Evolutionary conservation across 805 yeast genomes (phyloP), one percentile per base, ranked within the genome.

Genomic region (Maudiozyma barnettii): DNA sequence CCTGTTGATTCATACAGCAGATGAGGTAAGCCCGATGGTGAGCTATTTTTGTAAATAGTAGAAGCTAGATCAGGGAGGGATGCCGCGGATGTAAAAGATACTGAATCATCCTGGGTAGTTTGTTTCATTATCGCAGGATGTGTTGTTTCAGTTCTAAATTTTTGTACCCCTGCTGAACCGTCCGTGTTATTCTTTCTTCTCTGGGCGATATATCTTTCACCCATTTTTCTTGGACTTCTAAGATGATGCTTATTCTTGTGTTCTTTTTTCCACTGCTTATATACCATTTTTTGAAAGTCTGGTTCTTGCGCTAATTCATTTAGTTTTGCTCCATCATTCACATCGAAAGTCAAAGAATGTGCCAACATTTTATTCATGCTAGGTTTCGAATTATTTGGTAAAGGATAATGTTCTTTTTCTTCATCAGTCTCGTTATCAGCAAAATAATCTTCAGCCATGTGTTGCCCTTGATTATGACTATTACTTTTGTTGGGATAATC

Each of bases 261-360:
- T 42, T 65, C 62, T 1, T 51, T 55, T 36, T 56, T 63, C 59
- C 65, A 61, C 50, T 56, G 65, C 46, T 54, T 56, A 46, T 63
- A 66, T 20, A 71, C 61, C 55, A 68, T 54, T 44, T 61, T 69
- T 45, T 75, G 80, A 53, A 76, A 74, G 3, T 78, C 73, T n/a
- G 78, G 74, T 1, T 79, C 67, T 44, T 64, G 70, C 1, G 61
- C 50, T 9, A 67, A 37, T 8, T 51, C 45, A 19, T 55, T 46
- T 20, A 58, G 30, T 26, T 52, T 53, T 33, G 53, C 51, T 31
- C 43, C 56, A 45, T 54, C 61, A 31, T 38, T 37, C 10, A 39
- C 41, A 49, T 45, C 49, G 19, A 43, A 26, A 16, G 51, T 50
- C 16, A 36, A 23, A 4, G 40, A 39, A 5, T 49, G 46, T 8